Base-by-base conservation (phyloP, 148 eudicot species). In the Rhododendron kiyosumense region DNA sequence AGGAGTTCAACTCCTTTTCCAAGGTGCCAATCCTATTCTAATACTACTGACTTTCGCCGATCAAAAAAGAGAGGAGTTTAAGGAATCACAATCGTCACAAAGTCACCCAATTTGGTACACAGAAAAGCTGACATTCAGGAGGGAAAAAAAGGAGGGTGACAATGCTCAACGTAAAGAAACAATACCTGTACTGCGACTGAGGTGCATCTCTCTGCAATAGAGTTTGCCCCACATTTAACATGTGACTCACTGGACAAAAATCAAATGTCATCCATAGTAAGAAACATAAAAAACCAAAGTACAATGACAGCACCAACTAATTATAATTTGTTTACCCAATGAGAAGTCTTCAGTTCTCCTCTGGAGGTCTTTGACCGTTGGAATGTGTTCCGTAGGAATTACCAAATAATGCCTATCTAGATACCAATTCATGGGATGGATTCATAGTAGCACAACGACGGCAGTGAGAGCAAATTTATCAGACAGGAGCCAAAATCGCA, bases 401-500 rank as follows among this genome's bases (percentile, higher is more conserved):
- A 96, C 97, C 93, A 95, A 90, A 89, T 96, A 96, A 91, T 96
- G 98, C 89, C 98, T 96, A 85, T 84, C 84, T 54, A 85, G 88
- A 51, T 63, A 87, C 63, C 61, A 86, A 81, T 54, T 83, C 63
- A 73, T 36, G 51, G 18, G 38, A 81, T 73, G 38, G 11, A 49
- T 83, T 34, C 26, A 30, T 30, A 79, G 5, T 30, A 82, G 34
- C n/a, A 78, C 28, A 4, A 41, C 2, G 22, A 41, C 49, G 52
- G 4, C 59, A 79, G 49, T 1, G 0, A 48, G 34, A 80, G n/a
- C 26, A 71, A 71, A 71, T 71, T 30, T 71, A 67, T 30, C 76
- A 71, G 41, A 71, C 20, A 30, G 76, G 22, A 71, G 38, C 36
- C 76, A 71, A 71, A 71, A 14, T 71, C 38, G 15, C 38, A 13